Evolutionary conservation across 441 rosid genomes (phyloP), one percentile per base, ranked within the genome.

Genomic region (Omphalea diandra): DNA sequence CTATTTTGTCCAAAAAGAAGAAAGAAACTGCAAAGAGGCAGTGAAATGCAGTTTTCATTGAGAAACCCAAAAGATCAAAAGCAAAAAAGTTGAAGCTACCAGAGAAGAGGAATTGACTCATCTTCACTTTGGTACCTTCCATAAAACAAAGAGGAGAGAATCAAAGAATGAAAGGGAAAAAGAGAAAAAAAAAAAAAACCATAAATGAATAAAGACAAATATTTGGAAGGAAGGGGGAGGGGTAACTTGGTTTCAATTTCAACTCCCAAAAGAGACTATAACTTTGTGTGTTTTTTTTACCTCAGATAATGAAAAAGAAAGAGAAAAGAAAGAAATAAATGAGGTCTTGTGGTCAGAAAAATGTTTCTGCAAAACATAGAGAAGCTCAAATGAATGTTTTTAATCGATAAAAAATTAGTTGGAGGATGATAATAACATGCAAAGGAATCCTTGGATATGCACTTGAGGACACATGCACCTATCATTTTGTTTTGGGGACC

Each of bases 41-140:
- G 71, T 53, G 84, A 73, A 24, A 22, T 29, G 83, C 71, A 67
- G 63, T 70, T 81, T 70, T 77, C 82, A 68, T 54, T 52, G 76
- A 75, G 56, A 54, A 59, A 27, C 50, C 72, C 67, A 59, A 75
- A 62, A 71, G 65, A 54, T 27, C 52, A 57, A 29, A 57, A 55
- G 9, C n/a, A 60, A 38, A 46, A 55, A 29, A 14, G 59, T 26
- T 54, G 14, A 68, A 52, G 29, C 33, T n/a, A 47, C 11, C 64
- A 60, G 50, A 68, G 46, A 26, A 44, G 26, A 50, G 69, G 59
- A 59, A 58, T 27, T 69, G 70, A 62, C 69, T 79, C 73, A 76
- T 77, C 81, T 70, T 66, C 50, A 20, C 63, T 52, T 58, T 60
- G 63, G 60, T 50, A 59, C 50, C 66, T 70, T n/a, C n/a, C 38